Percentiles rank a stretch among this genome's conserved stretches.
Evolutionary conservation across 2,329 filamentous ascomycete species (phyloP).

Genomic region (Trichoderma simmonsii): DNA sequence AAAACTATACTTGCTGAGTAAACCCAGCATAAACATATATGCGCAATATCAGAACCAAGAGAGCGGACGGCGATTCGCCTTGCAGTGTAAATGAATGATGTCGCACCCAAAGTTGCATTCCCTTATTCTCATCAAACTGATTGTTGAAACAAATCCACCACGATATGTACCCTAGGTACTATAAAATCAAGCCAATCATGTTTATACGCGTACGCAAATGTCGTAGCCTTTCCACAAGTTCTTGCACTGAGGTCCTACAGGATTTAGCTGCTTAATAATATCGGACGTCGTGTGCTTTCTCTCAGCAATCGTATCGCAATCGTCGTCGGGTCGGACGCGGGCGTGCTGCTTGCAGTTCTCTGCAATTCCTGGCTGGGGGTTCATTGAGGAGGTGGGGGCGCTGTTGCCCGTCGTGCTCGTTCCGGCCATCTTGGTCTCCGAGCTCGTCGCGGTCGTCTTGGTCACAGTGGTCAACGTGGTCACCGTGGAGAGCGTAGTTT

Average conservation of each 20-base stretch:
- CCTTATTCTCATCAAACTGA: neutral
- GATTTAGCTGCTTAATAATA: no score
- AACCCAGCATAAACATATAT: neutral
- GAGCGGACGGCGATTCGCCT: neutral
- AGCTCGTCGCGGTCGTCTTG: neutral
- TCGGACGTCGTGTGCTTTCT: no score
- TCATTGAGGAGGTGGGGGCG: no score
- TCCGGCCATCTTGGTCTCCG: no score
- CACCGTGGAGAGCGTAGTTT: neutral
- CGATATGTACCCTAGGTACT: no score
- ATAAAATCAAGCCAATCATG: neutral
- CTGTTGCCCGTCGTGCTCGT: no score
- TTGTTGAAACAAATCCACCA: neutral
- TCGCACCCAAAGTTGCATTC: neutral
- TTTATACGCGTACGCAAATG: neutral
- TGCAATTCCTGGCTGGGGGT: no score
- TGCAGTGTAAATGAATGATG: neutral
- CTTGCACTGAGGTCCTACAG: no score
- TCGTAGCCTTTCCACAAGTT: no score
- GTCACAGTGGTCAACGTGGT: neutral
- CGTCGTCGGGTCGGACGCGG: no score
- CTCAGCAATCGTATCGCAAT: no score
- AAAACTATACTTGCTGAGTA: neutral
- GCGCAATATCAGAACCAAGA: neutral
- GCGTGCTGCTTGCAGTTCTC: no score